Conservation (phyloP, 768 basidiomycete genomes). For the Termitomyces heimii region DNA sequence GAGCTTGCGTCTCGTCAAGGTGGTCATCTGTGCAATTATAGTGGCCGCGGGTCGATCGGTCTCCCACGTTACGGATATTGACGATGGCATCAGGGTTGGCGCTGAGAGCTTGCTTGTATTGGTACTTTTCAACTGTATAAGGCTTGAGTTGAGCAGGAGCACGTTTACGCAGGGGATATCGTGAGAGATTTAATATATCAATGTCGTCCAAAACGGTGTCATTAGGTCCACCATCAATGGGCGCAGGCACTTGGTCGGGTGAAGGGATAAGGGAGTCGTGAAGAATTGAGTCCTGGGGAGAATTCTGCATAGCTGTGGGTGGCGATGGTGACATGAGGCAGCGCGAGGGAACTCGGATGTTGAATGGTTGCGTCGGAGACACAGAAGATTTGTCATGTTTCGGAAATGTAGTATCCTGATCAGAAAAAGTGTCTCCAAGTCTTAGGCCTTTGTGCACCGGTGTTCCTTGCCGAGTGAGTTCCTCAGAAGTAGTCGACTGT, state of each 20-base stretch:
- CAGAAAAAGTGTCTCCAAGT: background rate
- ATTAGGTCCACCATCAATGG: background rate
- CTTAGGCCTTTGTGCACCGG: too few relatives aligned
- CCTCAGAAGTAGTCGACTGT: background rate
- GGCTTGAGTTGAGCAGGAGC: constrained; percentile 54
- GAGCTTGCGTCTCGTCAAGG: constrained; percentile 23
- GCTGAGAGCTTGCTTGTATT: constrained; percentile 47
- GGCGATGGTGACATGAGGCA: background rate
- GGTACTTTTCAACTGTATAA: constrained; percentile 47
- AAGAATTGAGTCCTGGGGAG: background rate
- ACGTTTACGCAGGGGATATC: constrained; percentile 55
- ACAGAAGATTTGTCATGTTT: background rate
- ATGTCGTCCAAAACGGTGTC: background rate
- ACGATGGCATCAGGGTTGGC: constrained; percentile 65
- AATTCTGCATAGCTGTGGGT: background rate
- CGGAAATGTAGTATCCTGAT: background rate
- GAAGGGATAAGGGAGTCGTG: background rate
- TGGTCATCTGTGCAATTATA: constrained; percentile 23
- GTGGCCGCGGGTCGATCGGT: constrained; percentile 16
- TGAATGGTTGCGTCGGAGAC: background rate
- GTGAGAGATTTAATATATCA: constrained; percentile 13
- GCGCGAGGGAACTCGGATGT: background rate
- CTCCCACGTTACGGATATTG: constrained; percentile 32
- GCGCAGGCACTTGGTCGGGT: background rate
- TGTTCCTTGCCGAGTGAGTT: background rate